Evolutionary conservation across 1,284 basidiomycete genomes (phyloP).

Genomic region (Cystobasidiaceae sp.): DNA sequence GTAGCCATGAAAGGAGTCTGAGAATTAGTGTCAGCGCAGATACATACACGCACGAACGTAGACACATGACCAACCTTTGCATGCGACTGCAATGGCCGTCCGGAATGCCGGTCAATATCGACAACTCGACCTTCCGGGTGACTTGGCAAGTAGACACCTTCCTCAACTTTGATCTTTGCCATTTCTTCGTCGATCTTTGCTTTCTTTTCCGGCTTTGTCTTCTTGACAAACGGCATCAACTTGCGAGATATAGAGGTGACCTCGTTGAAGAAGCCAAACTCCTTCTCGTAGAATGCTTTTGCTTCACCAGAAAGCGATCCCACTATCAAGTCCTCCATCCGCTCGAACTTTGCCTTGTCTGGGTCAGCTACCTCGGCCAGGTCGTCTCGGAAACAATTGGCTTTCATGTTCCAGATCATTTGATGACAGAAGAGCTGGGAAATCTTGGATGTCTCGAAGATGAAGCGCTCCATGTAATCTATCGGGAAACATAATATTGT

Average conservation of each 20-base stretch:
- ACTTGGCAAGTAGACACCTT: conserved; percentile 93
- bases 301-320: conserved; percentile 84
- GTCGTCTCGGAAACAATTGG: conserved; percentile 93
- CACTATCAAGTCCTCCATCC: conserved; percentile 77
- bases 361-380: conserved; percentile 81
- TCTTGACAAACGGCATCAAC: conserved; percentile 94
- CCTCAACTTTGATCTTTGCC: conserved; percentile 86
- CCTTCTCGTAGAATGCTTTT: conserved; percentile 83
- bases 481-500: not conserved
- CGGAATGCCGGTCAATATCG: conserved; percentile 94
- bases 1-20: conserved; percentile 99
- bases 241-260: conserved; percentile 98
- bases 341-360: conserved; percentile 90
- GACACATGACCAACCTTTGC: conserved; percentile 66
- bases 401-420: conserved; percentile 99
- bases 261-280: conserved; percentile 93
- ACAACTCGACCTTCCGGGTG: conserved; percentile 96
- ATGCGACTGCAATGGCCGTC: conserved; percentile 91
- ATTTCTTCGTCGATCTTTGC: conserved; percentile 99
- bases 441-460: conserved; percentile 95
- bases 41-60: not conserved
- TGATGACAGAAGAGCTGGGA: conserved; percentile 99
- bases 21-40: conserved; percentile 5
- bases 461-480: conserved; percentile 94
- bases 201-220: conserved; percentile 96